A percentile compares a stretch with the other conserved stretches of the same genome.
These are phyloP conservation scores for Globisporangium solare DNA, from an alignment of 352 stramenopile genomes.

Conservation along the genomic window DNA sequence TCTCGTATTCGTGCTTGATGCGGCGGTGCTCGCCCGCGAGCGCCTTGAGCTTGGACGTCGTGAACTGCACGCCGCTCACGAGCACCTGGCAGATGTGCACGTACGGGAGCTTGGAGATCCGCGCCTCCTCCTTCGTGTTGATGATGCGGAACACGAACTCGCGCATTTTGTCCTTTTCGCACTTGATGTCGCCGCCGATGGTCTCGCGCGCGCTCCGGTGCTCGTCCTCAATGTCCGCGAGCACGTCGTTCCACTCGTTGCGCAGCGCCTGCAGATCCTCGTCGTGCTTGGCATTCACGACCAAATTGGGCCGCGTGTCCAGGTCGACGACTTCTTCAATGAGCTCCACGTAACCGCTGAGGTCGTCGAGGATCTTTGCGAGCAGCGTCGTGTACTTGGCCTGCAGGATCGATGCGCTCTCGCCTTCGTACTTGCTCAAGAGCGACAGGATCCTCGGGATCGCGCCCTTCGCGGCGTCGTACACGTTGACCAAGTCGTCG, in stretches of 20 bases:
- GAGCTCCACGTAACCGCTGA: slow-evolving; percentile 63
- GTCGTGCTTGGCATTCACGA: slow-evolving; percentile 84
- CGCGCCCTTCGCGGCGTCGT: slow-evolving; percentile 66
- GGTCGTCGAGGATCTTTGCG: slow-evolving; percentile 55
- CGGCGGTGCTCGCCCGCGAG: slow-evolving; percentile 84
- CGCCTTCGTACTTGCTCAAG: slow-evolving; percentile 41
- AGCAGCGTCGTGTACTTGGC: slow-evolving; percentile 42
- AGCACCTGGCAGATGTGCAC: slow-evolving; percentile 94
- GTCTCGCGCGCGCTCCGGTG: slow-evolving; percentile 51
- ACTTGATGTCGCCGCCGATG: slow-evolving; percentile 84
- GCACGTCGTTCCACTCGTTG: slow-evolving; percentile 67
- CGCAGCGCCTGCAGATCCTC: slow-evolving; percentile 70
- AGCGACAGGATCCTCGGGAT: slow-evolving; percentile 63
- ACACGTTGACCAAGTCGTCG: slow-evolving; percentile 74
- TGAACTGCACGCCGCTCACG: slow-evolving; percentile 98
- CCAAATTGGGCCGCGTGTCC: slow-evolving; percentile 67
- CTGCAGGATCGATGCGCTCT: slow-evolving; percentile 31
- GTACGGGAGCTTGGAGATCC: slow-evolving; percentile 81
- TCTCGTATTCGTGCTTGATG: slow-evolving; percentile 89
- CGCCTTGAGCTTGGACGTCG: slow-evolving; percentile 87
- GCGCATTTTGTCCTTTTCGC: slow-evolving; percentile 90
- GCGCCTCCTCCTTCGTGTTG: slow-evolving; percentile 91
- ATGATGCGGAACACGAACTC: slow-evolving; percentile 93
- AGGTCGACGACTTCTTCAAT: slow-evolving; percentile 85
- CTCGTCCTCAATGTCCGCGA: slow-evolving; percentile 80